Conservation (phyloP, 1,284 basidiomycete species). For the Baeospora myosura region DNA sequence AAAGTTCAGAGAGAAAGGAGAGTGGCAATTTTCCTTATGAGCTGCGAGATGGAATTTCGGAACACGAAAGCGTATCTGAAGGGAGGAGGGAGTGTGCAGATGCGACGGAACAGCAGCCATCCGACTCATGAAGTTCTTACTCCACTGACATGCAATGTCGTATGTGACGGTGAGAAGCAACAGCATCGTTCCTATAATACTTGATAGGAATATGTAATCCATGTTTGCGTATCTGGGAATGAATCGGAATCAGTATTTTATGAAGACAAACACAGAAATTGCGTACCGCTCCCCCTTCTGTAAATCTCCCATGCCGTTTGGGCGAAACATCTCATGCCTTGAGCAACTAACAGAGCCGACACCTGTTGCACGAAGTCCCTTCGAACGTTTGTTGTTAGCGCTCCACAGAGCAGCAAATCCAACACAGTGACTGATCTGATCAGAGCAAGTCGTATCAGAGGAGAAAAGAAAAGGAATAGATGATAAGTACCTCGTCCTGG, state of each 20-base stretch:
- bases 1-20: constrained; percentile 10
- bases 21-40: constrained; percentile 10
- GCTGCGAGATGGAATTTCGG: constrained; percentile 14
- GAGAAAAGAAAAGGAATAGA: neutral
- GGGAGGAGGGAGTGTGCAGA: constrained; percentile 1
- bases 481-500: constrained; percentile 14
- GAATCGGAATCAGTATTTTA: neutral
- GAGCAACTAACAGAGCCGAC: constrained; percentile 15
- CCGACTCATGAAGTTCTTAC: constrained; percentile 13
- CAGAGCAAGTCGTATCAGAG: neutral
- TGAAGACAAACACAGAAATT: neutral
- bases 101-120: constrained; percentile 3
- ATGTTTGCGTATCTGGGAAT: constrained; percentile 14
- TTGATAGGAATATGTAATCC: constrained; percentile 13
- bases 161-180: constrained; percentile 9
- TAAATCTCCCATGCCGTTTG: constrained; percentile 17
- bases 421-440: constrained; percentile 17
- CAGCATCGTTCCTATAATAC: neutral
- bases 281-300: constrained; percentile 15
- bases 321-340: constrained; percentile 12
- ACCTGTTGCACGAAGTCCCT: constrained; percentile 15
- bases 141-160: constrained; percentile 18
- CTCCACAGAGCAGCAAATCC: constrained; percentile 14
- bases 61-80: constrained; percentile 1
- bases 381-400: constrained; percentile 14